Base-by-base conservation (phyloP, 108 stramenopile genomes). In the Nannochloropsis salina region DNA sequence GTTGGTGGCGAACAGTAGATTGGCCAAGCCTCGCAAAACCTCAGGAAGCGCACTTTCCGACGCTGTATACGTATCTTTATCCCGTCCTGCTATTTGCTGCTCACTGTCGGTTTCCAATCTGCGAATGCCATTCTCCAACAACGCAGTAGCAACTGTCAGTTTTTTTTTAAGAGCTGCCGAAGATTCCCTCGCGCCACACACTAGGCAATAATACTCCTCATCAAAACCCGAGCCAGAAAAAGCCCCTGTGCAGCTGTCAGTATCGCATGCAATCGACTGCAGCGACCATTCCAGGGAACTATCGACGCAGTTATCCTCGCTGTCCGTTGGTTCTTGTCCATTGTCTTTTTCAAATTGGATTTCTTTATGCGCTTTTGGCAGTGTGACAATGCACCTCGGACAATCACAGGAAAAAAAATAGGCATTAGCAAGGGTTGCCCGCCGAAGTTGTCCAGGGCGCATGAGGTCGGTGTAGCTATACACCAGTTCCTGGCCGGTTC, bases 401-500 rank as follows among this genome's bases (percentile, higher is more conserved):
- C 61, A 74, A 15, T 15, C 61, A 74, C 61, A 82, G 20, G 82
- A n/a, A 4, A 82, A 82, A 82, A 21, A 82, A 9, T 82, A 82
- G 21, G 82, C 82, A 15, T 20, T 44, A 15, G 20, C 44, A 5
- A 82, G 21, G 15, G 20, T 43, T 20, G 15, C 82, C 8, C 44
- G 15, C 21, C 82, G 82, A 15, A 82, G 15, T 45, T 20, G 20
- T 20, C 44, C 44, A n/a, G 82, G 44, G 20, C 44, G 82, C 42
- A 44, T 44, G 20, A 82, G 21, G 82, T 43, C 44, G 20, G 44
- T 82, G 44, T 82, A 82, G 82, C 44, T 82, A 82, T 82, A 82
- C 44, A 43, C 42, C 15, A 82, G 82, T 4, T 82, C 82, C 9
- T 82, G 20, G 5, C 82, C 82, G 15, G 15, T 20, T 82, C 20